Evolutionary conservation across 306 rosid genomes (phyloP).

Genomic region (Inga leiocalycina): DNA sequence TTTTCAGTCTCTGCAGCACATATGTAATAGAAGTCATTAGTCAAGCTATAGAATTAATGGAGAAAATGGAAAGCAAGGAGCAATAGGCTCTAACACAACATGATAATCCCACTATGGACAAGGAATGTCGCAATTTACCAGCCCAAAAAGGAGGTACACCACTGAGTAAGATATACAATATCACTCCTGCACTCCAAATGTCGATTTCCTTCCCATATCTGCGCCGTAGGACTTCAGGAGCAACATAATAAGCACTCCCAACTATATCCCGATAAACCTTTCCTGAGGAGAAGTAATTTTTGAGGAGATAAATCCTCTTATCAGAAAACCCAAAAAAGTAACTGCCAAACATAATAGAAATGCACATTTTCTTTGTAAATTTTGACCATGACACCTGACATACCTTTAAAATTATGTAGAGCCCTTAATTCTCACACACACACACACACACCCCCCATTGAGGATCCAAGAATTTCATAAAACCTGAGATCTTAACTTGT

Average conservation of each 20-base stretch:
- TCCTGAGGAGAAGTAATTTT: slow-evolving; percentile 46
- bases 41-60: slow-evolving; percentile 8
- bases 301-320: background rate
- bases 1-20: slow-evolving; percentile 71
- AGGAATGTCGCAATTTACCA: slow-evolving; percentile 53
- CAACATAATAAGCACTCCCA: slow-evolving; percentile 95
- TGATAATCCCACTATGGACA: slow-evolving; percentile 1
- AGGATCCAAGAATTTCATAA: background rate
- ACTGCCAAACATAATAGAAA: slow-evolving; percentile 23
- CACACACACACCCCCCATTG: slow-evolving; percentile 1
- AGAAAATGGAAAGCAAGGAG: background rate
- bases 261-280: slow-evolving; percentile 80
- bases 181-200: slow-evolving; percentile 93
- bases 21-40: slow-evolving; percentile 11
- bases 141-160: slow-evolving; percentile 99
- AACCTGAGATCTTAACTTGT: background rate
- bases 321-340: background rate
- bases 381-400: background rate
- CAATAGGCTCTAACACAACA: background rate
- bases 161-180: slow-evolving; percentile 80
- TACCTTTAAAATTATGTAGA: background rate
- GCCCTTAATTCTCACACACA: background rate
- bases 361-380: background rate
- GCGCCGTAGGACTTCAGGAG: slow-evolving; percentile 82
- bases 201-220: slow-evolving; percentile 86